Conservation (phyloP, 176 grass and related monocot genomes). For the Oryza brachyantha region DNA sequence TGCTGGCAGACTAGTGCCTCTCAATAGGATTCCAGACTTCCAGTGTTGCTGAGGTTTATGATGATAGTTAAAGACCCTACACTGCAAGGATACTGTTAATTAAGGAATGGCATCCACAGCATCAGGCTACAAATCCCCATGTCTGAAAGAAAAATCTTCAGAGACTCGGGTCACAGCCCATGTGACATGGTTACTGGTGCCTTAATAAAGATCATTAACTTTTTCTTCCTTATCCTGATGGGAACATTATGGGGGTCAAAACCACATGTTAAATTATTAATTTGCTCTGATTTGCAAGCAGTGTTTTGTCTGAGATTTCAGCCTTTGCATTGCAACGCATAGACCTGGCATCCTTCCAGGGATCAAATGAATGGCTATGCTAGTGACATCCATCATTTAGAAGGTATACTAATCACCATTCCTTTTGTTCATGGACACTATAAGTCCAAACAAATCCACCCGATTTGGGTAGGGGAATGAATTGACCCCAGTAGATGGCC, state of each 20-base stretch:
- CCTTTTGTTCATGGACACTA: neutral
- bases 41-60: neutral
- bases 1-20: neutral
- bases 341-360: neutral
- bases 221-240: neutral
- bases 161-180: neutral
- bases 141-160: conserved; percentile 2
- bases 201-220: conserved; percentile 11
- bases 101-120: neutral
- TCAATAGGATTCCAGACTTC: neutral
- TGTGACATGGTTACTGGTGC: neutral
- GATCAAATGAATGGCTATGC: neutral
- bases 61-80: neutral
- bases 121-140: neutral
- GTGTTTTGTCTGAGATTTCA: neutral
- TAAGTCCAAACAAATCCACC: neutral
- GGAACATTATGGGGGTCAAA: neutral
- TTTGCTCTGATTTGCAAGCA: neutral
- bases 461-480: neutral
- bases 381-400: neutral
- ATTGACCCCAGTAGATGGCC: neutral
- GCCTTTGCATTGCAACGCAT: neutral
- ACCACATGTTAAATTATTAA: neutral
- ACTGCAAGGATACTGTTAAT: neutral
- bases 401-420: neutral